A percentile compares a stretch with the other conserved stretches of the same genome.
Evolutionary conservation across 768 basidiomycete genomes (phyloP).

Genomic region (Tremella mesenterica): DNA sequence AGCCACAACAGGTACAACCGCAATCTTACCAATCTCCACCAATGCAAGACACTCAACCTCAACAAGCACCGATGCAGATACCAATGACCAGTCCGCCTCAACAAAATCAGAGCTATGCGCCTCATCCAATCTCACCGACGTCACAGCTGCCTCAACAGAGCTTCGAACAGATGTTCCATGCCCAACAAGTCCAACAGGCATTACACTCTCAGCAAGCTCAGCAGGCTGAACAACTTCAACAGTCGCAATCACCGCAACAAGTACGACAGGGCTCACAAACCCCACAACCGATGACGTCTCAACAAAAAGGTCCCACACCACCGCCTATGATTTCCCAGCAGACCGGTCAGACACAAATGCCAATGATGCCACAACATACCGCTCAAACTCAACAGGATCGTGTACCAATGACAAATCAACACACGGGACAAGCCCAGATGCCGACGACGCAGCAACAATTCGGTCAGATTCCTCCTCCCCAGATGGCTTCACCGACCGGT

Average conservation of each 20-base stretch:
- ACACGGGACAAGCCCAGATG: not conserved
- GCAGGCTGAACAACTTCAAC: slow-evolving; percentile 10
- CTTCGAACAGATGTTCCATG: not conserved
- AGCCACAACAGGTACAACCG: not conserved
- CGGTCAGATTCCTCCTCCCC: no score
- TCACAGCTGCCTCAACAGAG: not conserved
- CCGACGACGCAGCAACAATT: not conserved
- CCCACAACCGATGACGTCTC: not conserved
- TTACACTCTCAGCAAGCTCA: not conserved
- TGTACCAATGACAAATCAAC: not conserved
- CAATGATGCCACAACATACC: not conserved
- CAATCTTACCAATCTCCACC: not conserved
- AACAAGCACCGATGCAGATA: not conserved
- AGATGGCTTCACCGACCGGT: no score
- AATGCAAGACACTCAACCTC: not conserved
- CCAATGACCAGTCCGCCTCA: not conserved
- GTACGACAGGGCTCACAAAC: not conserved
- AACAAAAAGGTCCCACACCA: not conserved
- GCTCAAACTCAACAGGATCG: not conserved
- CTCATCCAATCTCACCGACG: not conserved
- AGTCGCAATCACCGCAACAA: no score
- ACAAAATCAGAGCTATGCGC: slow-evolving; percentile 3
- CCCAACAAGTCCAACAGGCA: not conserved
- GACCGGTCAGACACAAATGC: not conserved
- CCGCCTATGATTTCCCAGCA: not conserved